These are phyloP conservation scores for Curvularia spicifera DNA, from an alignment of 2,329 filamentous ascomycete species.

Conservation along the genomic window DNA sequence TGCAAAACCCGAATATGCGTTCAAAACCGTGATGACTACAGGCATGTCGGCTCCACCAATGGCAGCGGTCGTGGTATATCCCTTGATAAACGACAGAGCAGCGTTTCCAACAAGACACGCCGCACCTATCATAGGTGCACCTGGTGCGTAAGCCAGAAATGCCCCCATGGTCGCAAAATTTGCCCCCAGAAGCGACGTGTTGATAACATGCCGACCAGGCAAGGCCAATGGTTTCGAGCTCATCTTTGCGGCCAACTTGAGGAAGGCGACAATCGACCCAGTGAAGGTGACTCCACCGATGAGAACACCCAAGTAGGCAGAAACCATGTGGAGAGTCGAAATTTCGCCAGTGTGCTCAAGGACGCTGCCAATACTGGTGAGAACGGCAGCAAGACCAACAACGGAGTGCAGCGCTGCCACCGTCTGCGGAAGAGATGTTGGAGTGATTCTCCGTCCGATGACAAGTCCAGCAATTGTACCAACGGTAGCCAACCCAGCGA, in stretches of 20 bases:
- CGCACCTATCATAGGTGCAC: slow-evolving; percentile 78
- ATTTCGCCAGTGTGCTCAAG: slow-evolving; percentile 76
- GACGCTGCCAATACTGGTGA: slow-evolving; percentile 88
- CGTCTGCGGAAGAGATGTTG: slow-evolving; percentile 86
- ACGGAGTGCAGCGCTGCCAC: slow-evolving; percentile 90
- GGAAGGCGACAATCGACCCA: slow-evolving; percentile 85
- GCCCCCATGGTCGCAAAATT: slow-evolving; percentile 85
- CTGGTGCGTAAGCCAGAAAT: slow-evolving; percentile 82
- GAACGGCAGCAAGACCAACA: slow-evolving; percentile 83
- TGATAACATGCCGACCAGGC: slow-evolving; percentile 77
- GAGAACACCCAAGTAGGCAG: slow-evolving; percentile 83
- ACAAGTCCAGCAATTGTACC: slow-evolving; percentile 73
- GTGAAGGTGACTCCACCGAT: slow-evolving; percentile 91
- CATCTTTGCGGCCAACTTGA: slow-evolving; percentile 85
- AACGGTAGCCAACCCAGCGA: slow-evolving; percentile 74
- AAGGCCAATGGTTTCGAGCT: slow-evolving; percentile 76
- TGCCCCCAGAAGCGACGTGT: slow-evolving; percentile 73
- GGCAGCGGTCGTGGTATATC: slow-evolving; percentile 84
- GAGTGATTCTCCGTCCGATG: slow-evolving; percentile 85
- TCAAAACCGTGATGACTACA: slow-evolving; percentile 87
- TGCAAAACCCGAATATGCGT: slow-evolving; percentile 89
- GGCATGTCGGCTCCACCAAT: slow-evolving; percentile 96
- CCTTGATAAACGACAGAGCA: slow-evolving; percentile 80
- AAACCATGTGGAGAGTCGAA: slow-evolving; percentile 81
- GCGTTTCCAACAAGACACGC: slow-evolving; percentile 79